Conservation (phyloP, 2,329 filamentous ascomycete species). For the Clonostachys rhizophaga region DNA sequence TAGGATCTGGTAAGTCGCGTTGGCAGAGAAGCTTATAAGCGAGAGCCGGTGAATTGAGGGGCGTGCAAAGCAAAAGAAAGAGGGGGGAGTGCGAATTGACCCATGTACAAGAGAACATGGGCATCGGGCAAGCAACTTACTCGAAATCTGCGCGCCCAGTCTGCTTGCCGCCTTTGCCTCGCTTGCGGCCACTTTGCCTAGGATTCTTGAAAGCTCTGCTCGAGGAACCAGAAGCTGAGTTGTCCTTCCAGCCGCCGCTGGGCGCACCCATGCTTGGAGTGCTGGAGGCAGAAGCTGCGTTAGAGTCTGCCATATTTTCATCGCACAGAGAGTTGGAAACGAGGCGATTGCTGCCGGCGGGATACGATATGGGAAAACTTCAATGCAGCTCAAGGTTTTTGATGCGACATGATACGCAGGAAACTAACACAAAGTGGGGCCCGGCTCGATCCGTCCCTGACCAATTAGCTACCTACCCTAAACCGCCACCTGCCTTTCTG, state of each 20-base stretch:
- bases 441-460: no score
- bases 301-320: slow-evolving; percentile 5
- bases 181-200: slow-evolving; percentile 2
- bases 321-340: neutral
- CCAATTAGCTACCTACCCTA: no score
- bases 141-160: slow-evolving; percentile 14
- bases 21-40: neutral
- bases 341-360: no score
- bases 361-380: no score
- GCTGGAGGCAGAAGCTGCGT: slow-evolving; percentile 1
- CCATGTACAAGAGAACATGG: neutral
- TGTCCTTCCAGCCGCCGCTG: neutral
- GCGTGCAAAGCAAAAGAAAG: neutral
- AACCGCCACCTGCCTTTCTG: no score
- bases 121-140: slow-evolving; percentile 2
- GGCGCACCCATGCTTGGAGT: neutral
- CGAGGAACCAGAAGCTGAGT: neutral
- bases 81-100: no score
- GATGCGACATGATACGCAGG: no score
- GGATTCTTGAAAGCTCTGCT: slow-evolving; percentile 1
- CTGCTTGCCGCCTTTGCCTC: slow-evolving; percentile 1
- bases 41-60: neutral
- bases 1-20: slow-evolving; percentile 24
- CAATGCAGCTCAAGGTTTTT: no score
- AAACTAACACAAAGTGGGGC: no score